These are phyloP conservation scores for Rhynchospora breviuscula DNA, from an alignment of 176 grass and related monocot genomes.

Conservation along the genomic window DNA sequence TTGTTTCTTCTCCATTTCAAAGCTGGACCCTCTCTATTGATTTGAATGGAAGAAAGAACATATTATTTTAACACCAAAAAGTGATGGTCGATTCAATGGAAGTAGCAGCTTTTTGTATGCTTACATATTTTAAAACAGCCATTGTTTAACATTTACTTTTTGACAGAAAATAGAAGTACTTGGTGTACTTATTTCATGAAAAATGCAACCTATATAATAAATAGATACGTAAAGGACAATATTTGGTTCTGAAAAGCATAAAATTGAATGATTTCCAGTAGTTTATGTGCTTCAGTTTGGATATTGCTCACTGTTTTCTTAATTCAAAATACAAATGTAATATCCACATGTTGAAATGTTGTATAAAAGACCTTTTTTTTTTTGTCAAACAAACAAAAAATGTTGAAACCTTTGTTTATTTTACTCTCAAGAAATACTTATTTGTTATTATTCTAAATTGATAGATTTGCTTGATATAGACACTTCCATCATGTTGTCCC, in stretches of 20 bases:
- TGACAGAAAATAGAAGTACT: not conserved
- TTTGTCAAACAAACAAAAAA: not conserved
- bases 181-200: not conserved
- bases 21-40: not conserved
- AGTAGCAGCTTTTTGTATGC: not conserved
- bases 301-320: not conserved
- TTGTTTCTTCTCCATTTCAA: not conserved
- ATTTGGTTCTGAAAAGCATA: not conserved
- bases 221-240: not conserved
- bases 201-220: not conserved
- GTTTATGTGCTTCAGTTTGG: not conserved
- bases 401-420: not conserved
- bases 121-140: not conserved
- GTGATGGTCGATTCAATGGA: not conserved
- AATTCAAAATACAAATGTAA: not conserved
- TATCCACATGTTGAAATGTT: not conserved
- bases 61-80: not conserved
- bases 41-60: not conserved
- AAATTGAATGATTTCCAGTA: too few relatives aligned
- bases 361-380: not conserved
- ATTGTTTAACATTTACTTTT: not conserved
- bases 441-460: not conserved
- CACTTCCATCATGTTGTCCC: not conserved
- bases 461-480: not conserved
- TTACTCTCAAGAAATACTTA: not conserved